Evolutionary conservation across 2,329 filamentous ascomycete genomes (phyloP).

Genomic region (Aspergillus pseudoterreus): DNA sequence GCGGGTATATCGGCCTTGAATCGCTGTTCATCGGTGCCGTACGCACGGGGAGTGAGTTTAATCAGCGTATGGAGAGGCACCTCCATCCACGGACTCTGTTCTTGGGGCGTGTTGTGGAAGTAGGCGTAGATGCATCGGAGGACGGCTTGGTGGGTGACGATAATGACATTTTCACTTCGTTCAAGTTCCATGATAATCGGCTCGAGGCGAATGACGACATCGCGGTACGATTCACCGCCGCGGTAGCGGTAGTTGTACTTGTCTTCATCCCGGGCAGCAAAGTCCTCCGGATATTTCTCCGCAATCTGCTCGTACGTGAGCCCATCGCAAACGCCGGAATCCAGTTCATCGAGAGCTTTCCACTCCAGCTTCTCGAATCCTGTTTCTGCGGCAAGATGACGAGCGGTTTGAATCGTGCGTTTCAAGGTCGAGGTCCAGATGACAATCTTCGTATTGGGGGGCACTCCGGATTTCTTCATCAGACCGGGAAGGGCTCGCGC

Average conservation of each 20-base stretch:
- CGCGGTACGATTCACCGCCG: slow-evolving; percentile 90
- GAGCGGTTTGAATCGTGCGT: slow-evolving; percentile 87
- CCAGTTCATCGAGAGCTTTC: slow-evolving; percentile 97
- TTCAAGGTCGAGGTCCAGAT: slow-evolving; percentile 73
- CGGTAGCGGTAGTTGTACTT: slow-evolving; percentile 99
- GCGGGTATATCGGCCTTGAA: slow-evolving; percentile 90
- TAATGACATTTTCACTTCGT: slow-evolving; percentile 91
- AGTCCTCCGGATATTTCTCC: slow-evolving; percentile 87
- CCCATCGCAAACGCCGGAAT: slow-evolving; percentile 93
- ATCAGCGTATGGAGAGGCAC: slow-evolving; percentile 95
- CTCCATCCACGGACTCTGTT: slow-evolving; percentile 96
- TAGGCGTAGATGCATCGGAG: slow-evolving; percentile 97
- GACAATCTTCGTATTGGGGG: slow-evolving; percentile 60
- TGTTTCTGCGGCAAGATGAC: slow-evolving; percentile 67
- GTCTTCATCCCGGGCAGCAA: slow-evolving; percentile 90
- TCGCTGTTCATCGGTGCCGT: slow-evolving; percentile 84
- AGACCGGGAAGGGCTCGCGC: slow-evolving; percentile 79
- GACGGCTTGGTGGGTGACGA: slow-evolving; percentile 96
- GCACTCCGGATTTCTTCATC: slow-evolving; percentile 79
- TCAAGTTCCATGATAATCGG: slow-evolving; percentile 99
- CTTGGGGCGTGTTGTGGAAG: slow-evolving; percentile 95
- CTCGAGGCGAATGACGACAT: slow-evolving; percentile 95
- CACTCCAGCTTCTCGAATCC: slow-evolving; percentile 91
- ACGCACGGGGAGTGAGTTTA: slow-evolving; percentile 90
- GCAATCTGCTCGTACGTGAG: slow-evolving; percentile 96